Evolutionary conservation across 2,329 filamentous ascomycete genomes (phyloP), one percentile per base, ranked within the genome.

Genomic region (Pseudogymnoascus sp.): DNA sequence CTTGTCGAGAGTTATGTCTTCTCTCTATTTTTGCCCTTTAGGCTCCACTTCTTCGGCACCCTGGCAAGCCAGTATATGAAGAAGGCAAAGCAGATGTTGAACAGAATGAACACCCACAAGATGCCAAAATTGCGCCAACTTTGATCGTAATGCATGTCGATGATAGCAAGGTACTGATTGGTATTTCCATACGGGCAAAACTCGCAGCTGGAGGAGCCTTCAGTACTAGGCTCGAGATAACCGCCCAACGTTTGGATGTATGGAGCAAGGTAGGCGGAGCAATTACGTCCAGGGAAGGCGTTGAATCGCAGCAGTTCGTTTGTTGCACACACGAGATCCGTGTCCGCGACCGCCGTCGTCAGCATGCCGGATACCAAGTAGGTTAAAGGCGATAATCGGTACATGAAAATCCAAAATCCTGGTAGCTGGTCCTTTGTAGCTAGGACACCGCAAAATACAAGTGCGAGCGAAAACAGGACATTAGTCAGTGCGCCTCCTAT

Each of bases 331-430:
- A 71, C 67, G 33, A 92, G 84, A 0, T 74, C 58, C 0, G 82
- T 83, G 68, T 87, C 85, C 53, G 87, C 87, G 3, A 95, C 76
- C 4, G 83, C 88, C 0, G 82, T 82, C 0, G 85, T 80, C 0
- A 92, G 72, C 76, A 95, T 84, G 25, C 86, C 89, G 3, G 81
- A 81, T 20, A 93, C 83, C 15, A 92, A 75, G 71, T 95, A 96
- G 0, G 88, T 91, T 65, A 96, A 88, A 0, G 90, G 90, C 1
- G 86, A 90, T 59, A 90, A 75, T 50, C 87, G 83, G 74, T 92
- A 92, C 85, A 91, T 89, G 77, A 90, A 90, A 66, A 87, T 85
- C 87, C 88, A 92, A 78, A 91, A 91, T 4, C 82, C 76, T 0
- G 88, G 88, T 35, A 92, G 79, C 1, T 73, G 71, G 4, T 75